Base-by-base conservation (phyloP, 768 basidiomycete species). In the Lepiota venenata region DNA sequence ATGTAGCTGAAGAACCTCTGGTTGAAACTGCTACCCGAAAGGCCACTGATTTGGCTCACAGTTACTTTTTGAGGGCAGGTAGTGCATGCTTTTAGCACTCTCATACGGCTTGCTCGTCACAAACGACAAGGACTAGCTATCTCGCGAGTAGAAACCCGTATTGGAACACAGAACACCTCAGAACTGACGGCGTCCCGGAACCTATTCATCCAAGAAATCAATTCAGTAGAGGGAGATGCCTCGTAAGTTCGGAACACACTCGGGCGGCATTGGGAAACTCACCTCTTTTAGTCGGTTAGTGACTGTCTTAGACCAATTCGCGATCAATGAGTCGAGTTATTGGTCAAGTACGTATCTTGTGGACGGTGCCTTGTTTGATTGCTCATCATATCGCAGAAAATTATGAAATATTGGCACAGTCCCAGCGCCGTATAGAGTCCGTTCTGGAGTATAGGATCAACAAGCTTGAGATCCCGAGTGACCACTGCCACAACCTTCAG, bases 401-500 rank as follows among this genome's bases (percentile, higher is more conserved):
- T 10, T 55, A 20, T 15, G 39, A 32, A 10, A 32, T 55, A 4
- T 29, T 21, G 15, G 53, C 46, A 14, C 53, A 20, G 20, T 18
- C 32, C 16, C 53, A 60, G 22, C 43, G 56, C 21, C 60, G 47
- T 20, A 55, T 61, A 20, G 56, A 61, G 8, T 64, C 67, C 8
- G 47, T 47, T 0, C 22, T 74, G 3, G 56, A 61, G 45, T 74
- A 76, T 57, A 63, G 61, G 4, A 56, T 77, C 2, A 58, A 67
- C 39, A 37, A 51, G 4, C 47, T 78, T 5, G 63, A 69, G 9
- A 55, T 78, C 15, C 66, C 67, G 0, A 63, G 67, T 15, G 69
- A 72, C 4, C 69, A 79, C 50, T 66, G 64, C 38, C 72, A 75
- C 0, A 55, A 57, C 1, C 54, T 74, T 44, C 71, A 70, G 56